Evolutionary conservation across 345 rosid species (phyloP).

Genomic region (Turnera subulata): DNA sequence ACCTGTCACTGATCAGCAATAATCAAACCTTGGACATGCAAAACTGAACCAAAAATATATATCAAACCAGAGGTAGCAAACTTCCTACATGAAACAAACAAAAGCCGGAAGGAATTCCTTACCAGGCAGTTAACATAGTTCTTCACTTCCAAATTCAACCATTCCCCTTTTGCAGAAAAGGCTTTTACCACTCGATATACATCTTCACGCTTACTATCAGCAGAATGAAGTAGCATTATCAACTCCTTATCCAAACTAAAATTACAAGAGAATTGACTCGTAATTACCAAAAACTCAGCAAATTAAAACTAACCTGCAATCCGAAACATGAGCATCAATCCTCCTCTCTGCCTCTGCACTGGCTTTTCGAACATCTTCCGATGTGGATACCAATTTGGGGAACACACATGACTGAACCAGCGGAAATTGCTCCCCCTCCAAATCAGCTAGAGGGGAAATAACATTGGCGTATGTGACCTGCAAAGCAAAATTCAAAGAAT

Average conservation of each 20-base stretch:
- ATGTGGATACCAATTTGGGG: slow-evolving; percentile 62
- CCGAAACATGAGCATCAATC: slow-evolving; percentile 55
- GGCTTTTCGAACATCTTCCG: slow-evolving; percentile 60
- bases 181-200: slow-evolving; percentile 67
- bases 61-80: not conserved
- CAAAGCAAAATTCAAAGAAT: slow-evolving; percentile 18
- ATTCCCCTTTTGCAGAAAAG: slow-evolving; percentile 58
- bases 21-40: slow-evolving; percentile 20
- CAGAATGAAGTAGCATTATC: slow-evolving; percentile 27
- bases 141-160: slow-evolving; percentile 52
- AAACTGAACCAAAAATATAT: slow-evolving; percentile 6
- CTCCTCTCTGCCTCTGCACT: slow-evolving; percentile 75
- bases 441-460: slow-evolving; percentile 62
- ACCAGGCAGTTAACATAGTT: slow-evolving; percentile 68
- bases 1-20: slow-evolving; percentile 86
- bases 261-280: not conserved
- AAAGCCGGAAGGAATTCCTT: slow-evolving; percentile 38
- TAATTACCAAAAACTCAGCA: not conserved
- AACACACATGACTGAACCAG: slow-evolving; percentile 70
- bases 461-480: slow-evolving; percentile 75
- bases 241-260: slow-evolving; percentile 16
- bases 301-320: slow-evolving; percentile 55
- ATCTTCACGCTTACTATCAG: slow-evolving; percentile 80
- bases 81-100: not conserved
- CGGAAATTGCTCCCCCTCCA: slow-evolving; percentile 70